phyloP scores from a whole-genome alignment of 1,139 yeast species.

The Candida anutae region DNA sequence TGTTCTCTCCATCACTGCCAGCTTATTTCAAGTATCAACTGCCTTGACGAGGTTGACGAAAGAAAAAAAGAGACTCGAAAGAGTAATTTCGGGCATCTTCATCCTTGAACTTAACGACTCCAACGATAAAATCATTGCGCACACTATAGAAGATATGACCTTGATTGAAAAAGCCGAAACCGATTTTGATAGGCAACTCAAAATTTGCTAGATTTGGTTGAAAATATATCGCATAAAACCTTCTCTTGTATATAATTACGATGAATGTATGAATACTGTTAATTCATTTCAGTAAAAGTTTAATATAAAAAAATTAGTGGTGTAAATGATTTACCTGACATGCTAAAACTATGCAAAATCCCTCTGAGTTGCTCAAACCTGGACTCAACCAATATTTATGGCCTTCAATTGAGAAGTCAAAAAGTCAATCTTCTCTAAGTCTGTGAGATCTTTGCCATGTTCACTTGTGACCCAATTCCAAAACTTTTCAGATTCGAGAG shows the following conservation, averaged over 20 bases:
- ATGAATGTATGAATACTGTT: too few species aligned
- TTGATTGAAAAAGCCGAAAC: conserved; percentile 42
- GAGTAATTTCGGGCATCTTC: conserved; percentile 62
- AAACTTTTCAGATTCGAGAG: conserved; percentile 5
- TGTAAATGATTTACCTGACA: too few species aligned
- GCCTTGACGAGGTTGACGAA: conserved; percentile 26
- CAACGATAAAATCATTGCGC: conserved; percentile 56
- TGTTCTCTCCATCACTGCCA: conserved; percentile 15
- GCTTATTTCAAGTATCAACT: conserved; percentile 20
- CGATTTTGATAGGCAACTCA: conserved; percentile 19
- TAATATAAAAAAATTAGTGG: too few species aligned
- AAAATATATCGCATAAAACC: too few species aligned
- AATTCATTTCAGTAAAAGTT: too few species aligned
- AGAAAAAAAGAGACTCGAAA: conserved; percentile 28
- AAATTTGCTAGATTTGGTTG: conserved; percentile 13
- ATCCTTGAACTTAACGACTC: conserved; percentile 61
- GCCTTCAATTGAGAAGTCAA: conserved; percentile 13
- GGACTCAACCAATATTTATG: too few species aligned
- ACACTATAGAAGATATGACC: conserved; percentile 72
- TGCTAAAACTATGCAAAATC: too few species aligned
- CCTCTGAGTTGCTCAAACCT: too few species aligned
- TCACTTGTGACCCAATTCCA: conserved; percentile 19
- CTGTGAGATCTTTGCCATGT: conserved; percentile 13
- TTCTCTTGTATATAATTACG: too few species aligned
- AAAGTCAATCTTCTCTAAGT: conserved; percentile 17